Conservation (phyloP, 2,329 filamentous ascomycete genomes). For the Diaporthe batatas region DNA sequence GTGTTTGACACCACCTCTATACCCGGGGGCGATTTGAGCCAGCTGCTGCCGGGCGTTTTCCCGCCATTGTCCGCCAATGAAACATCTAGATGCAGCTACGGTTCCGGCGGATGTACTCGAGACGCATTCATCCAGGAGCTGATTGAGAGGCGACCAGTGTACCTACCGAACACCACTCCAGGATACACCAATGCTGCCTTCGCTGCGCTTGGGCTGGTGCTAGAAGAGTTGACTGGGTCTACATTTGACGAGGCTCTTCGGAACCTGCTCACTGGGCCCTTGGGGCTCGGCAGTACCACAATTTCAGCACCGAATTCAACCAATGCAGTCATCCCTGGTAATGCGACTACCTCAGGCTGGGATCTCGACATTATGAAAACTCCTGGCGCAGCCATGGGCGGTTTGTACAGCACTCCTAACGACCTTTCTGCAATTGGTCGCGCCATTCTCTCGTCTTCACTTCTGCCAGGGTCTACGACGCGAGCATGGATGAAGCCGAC, state of each 20-base stretch:
- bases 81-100: neutral
- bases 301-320: neutral
- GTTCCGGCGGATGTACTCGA: neutral
- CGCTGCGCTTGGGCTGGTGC: neutral
- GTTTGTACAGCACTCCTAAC: neutral
- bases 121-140: neutral
- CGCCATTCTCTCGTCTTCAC: neutral
- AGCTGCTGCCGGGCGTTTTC: neutral
- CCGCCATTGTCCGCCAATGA: neutral
- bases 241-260: neutral
- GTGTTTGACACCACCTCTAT: neutral
- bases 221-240: neutral
- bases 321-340: neutral
- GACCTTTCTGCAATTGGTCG: constrained; percentile 3
- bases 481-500: constrained; percentile 4
- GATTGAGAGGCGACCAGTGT: neutral
- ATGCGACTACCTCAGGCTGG: neutral
- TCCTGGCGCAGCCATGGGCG: neutral
- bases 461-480: neutral
- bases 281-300: neutral
- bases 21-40: neutral
- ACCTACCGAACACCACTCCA: constrained; percentile 3
- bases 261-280: neutral
- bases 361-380: neutral
- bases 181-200: constrained; percentile 1